These are phyloP conservation scores for Rhodotorula graminis DNA, from an alignment of 768 basidiomycete genomes.

Conservation along the genomic window DNA sequence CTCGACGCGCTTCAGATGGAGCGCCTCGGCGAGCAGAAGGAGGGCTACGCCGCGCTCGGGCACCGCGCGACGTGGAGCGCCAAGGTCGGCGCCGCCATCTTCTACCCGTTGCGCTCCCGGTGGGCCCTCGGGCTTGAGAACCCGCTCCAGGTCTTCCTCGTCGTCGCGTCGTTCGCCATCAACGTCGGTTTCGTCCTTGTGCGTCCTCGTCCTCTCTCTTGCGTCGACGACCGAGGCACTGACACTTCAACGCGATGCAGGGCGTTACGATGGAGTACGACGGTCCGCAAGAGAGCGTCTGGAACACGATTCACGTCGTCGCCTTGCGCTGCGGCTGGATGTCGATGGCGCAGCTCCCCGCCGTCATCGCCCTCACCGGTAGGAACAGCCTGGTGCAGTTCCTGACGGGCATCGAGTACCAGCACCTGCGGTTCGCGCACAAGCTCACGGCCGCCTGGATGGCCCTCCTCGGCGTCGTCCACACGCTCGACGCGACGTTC, in stretches of 20 bases:
- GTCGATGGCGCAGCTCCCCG: constrained; percentile 32
- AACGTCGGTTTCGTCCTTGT: constrained; percentile 33
- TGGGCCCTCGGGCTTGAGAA: constrained; percentile 19
- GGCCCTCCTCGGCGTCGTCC: constrained; percentile 17
- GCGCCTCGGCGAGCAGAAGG: constrained; percentile 14
- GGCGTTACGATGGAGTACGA: constrained; percentile 9
- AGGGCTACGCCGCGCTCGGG: constrained; percentile 2
- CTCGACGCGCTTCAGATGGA: constrained; percentile 19
- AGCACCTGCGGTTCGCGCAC: constrained; percentile 29
- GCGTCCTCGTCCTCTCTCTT: neutral
- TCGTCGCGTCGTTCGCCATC: constrained; percentile 20
- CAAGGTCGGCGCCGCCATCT: constrained; percentile 15
- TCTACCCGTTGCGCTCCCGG: constrained; percentile 18
- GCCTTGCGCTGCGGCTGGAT: constrained; percentile 32
- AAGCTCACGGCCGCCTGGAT: constrained; percentile 27
- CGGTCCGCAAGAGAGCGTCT: constrained; percentile 3
- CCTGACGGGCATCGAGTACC: constrained; percentile 35
- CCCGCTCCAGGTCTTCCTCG: constrained; percentile 27
- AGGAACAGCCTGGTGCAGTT: constrained; percentile 35
- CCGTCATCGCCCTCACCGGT: constrained; percentile 30
- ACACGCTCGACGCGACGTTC: constrained; percentile 25
- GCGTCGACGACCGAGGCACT: neutral
- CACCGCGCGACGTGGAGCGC: constrained; percentile 19
- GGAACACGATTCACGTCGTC: constrained; percentile 27
- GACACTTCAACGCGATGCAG: no score